A percentile compares a stretch with the other conserved stretches of the same genome.
These are phyloP conservation scores for Barnettozyma siamensis DNA, from an alignment of 805 yeast genomes.

Conservation along the genomic window DNA sequence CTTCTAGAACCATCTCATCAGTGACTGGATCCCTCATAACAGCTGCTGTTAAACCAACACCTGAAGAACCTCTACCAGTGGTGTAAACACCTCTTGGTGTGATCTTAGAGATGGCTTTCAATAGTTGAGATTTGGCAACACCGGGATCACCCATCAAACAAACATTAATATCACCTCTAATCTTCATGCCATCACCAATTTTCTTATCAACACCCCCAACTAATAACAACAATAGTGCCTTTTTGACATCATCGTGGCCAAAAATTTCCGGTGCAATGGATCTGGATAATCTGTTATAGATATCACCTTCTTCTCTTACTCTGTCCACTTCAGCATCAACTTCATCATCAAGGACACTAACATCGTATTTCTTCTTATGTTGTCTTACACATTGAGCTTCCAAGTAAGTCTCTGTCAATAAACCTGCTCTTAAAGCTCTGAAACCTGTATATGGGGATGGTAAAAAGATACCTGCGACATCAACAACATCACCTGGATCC, in stretches of 20 bases:
- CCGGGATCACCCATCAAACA: constrained; percentile 99
- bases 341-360: constrained; percentile 50
- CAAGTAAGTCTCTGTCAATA: constrained; percentile 87
- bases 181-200: constrained; percentile 93
- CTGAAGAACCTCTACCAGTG: constrained; percentile 97
- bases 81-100: constrained; percentile 97
- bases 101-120: constrained; percentile 84
- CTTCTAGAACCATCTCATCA: constrained; percentile 96
- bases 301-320: constrained; percentile 56
- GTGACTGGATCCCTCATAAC: constrained; percentile 99
- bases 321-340: constrained; percentile 49
- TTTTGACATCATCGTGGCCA: constrained; percentile 91
- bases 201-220: constrained; percentile 96
- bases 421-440: constrained; percentile 86
- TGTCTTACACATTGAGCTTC: constrained; percentile 83
- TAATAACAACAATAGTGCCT: constrained; percentile 74
- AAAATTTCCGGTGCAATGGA: constrained; percentile 97
- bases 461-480: constrained; percentile 84
- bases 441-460: constrained; percentile 97
- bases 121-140: constrained; percentile 95
- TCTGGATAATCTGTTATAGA: constrained; percentile 72
- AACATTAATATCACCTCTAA: constrained; percentile 94
- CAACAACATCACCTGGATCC: constrained; percentile 94
- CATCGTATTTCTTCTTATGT: constrained; percentile 82
- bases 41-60: constrained; percentile 98